Conservation (phyloP, 2,329 filamentous ascomycete genomes). For the Claviceps cyperi region DNA sequence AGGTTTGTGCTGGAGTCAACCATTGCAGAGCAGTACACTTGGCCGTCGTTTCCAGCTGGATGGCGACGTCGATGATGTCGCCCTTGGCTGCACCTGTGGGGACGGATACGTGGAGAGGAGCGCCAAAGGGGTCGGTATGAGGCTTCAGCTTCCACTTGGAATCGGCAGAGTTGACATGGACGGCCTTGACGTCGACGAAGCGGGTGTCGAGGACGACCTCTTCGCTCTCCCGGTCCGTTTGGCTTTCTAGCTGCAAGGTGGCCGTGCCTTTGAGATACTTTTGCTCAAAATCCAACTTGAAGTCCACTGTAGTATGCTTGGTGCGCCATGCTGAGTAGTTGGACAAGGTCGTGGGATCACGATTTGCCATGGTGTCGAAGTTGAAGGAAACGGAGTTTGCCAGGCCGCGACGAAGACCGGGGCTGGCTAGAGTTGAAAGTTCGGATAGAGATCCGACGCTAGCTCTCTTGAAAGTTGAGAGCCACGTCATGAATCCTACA, state of each 20-base stretch:
- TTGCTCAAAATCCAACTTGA: constrained; percentile 71
- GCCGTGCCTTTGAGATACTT: constrained; percentile 68
- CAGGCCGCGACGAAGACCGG: constrained; percentile 8
- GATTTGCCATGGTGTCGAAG: constrained; percentile 20
- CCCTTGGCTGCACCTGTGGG: constrained; percentile 40
- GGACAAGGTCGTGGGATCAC: constrained; percentile 80
- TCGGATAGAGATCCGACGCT: neutral
- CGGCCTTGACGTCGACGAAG: constrained; percentile 56
- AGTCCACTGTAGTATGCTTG: constrained; percentile 65
- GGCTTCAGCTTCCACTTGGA: constrained; percentile 56
- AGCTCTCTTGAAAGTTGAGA: constrained; percentile 8
- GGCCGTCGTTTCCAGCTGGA: constrained; percentile 66
- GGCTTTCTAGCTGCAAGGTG: constrained; percentile 58
- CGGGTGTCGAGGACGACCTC: constrained; percentile 85
- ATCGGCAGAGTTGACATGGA: constrained; percentile 52
- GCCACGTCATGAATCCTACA: constrained; percentile 11
- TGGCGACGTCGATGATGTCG: constrained; percentile 39
- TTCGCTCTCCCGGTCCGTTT: constrained; percentile 56
- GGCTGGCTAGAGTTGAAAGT: neutral
- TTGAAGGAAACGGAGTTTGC: constrained; percentile 12
- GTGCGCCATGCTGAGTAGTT: constrained; percentile 87
- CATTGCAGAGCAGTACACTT: constrained; percentile 89
- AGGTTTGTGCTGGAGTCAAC: constrained; percentile 85
- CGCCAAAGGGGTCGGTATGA: constrained; percentile 59
- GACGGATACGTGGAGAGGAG: constrained; percentile 51